Conservation (phyloP, 768 basidiomycete species). For the Russula sp. region DNA sequence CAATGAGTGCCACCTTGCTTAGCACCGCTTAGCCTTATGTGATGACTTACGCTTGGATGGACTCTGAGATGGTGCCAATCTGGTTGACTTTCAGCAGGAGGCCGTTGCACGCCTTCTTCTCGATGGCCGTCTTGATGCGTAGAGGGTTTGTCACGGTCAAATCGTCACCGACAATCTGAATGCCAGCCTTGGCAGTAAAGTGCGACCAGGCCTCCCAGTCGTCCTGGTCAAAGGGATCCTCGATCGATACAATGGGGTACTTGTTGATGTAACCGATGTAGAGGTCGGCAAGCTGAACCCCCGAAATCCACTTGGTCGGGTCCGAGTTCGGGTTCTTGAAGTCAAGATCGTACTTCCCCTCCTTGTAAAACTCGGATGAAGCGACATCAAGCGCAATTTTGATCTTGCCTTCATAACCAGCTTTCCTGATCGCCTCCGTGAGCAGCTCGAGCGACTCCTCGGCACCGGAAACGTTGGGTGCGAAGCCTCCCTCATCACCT, state of each 20-base stretch:
- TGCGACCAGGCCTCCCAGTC: conserved; percentile 98
- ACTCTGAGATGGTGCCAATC: conserved; percentile 98
- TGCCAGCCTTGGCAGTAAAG: conserved; percentile 71
- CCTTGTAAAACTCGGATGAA: conserved; percentile 99
- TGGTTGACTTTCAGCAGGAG: conserved; percentile 99
- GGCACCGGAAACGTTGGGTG: conserved; percentile 94
- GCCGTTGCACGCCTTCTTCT: conserved; percentile 99
- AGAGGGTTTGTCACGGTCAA: conserved; percentile 96
- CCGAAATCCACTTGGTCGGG: conserved; percentile 92
- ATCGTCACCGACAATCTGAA: conserved; percentile 95
- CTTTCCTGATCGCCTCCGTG: conserved; percentile 93
- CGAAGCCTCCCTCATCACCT: conserved; percentile 99
- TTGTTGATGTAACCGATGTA: conserved; percentile 83
- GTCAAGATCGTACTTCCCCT: conserved; percentile 98
- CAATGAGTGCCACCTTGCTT: background rate
- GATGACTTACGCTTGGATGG: conserved; percentile 86
- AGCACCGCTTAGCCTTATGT: background rate
- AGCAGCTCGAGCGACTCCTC: conserved; percentile 97
- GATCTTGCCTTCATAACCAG: conserved; percentile 97
- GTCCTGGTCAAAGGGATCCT: conserved; percentile 99
- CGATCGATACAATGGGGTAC: conserved; percentile 93
- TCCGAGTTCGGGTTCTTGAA: conserved; percentile 99
- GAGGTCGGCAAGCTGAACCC: conserved; percentile 85
- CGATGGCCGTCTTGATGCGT: conserved; percentile 97
- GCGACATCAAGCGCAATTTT: conserved; percentile 98